Base-by-base conservation (phyloP, 2,329 filamentous ascomycete species). In the Paecilomyces niveus region DNA sequence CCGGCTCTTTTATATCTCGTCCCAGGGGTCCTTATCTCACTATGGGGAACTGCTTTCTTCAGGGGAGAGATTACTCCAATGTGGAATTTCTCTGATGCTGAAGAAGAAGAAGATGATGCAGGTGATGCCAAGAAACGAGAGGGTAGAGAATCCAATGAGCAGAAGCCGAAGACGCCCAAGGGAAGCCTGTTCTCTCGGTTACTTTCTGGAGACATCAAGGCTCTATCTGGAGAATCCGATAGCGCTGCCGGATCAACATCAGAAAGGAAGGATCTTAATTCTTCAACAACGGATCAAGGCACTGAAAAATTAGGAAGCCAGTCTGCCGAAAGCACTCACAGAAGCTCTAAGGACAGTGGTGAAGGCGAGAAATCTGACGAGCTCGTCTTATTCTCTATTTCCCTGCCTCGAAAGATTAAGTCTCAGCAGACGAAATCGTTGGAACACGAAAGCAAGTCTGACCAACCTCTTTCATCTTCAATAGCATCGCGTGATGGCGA, bases 1-100 rank as follows among this genome's bases (percentile, higher is more conserved):
- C 93, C 93, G 0, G 93, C 94, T 7, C 80, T 99, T 32, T 78
- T 99, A 13, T 97, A 97, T 70, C 84, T 99, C 6, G 94, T 97
- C 0, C 93, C 93, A 0, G 88, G 89, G 0, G 90, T 97, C 0
- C 76, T 97, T 4, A 80, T 83, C 1, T 83, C 87, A 1, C 70
- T 94, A 1, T 95, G 90, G 88, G 73, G 85, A 3, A 94, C 89
- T 1, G 93, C 88, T 0, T 65, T 86, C 3, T 70, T 82, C 18
- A 84, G 86, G 10, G 89, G 91, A 1, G 92, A 97, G 68, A 63
- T 93, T 1, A 79, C 78, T 55, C 74, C 86, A 50, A 88, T 97
- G 84, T 95, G 89, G 88, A 78, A 79, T 2, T 97, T 92, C 69
- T 92, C 86, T 0, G 93, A 97, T 70, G 77, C 75, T 0, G 73